Conservation (phyloP, 495 filamentous ascomycete species). For the Talaromyces thailandensis region DNA sequence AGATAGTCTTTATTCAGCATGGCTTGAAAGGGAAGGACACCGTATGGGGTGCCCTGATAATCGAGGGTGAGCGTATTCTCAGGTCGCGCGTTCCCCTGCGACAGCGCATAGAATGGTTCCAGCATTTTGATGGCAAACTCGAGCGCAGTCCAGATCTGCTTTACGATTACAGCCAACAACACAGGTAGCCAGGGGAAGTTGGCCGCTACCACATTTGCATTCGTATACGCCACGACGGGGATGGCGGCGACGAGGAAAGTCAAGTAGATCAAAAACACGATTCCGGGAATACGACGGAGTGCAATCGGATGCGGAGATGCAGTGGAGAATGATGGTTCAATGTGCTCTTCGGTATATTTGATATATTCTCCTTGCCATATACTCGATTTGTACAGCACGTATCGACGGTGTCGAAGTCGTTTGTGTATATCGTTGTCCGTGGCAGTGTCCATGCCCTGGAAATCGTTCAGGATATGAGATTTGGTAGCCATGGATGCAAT, state of each 20-base stretch:
- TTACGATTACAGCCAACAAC: conserved; percentile 51
- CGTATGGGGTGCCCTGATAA: conserved; percentile 62
- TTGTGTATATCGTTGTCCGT: conserved; percentile 56
- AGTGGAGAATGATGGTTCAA: neutral
- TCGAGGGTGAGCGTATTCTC: conserved; percentile 54
- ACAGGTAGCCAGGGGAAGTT: conserved; percentile 58
- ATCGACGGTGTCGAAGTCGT: conserved; percentile 52
- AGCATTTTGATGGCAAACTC: conserved; percentile 65
- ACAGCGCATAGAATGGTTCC: conserved; percentile 65
- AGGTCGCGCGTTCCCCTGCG: conserved; percentile 50
- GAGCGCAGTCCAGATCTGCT: conserved; percentile 58
- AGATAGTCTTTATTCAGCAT: conserved; percentile 54
- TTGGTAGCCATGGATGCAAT: conserved; percentile 65
- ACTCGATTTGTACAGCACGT: conserved; percentile 59
- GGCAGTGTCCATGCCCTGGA: conserved; percentile 61
- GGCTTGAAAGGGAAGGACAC: conserved; percentile 50
- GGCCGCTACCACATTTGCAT: conserved; percentile 43
- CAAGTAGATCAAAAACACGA: conserved; percentile 49
- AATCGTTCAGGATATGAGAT: conserved; percentile 65
- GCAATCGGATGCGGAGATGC: conserved; percentile 60
- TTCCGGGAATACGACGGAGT: conserved; percentile 47
- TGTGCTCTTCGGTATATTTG: conserved; percentile 16
- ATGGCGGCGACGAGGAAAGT: conserved; percentile 41
- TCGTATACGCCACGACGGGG: conserved; percentile 48
- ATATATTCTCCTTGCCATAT: conserved; percentile 47